phyloP scores from a whole-genome alignment of 2,329 filamentous ascomycete species.

The Aspergillus ochraceus region DNA sequence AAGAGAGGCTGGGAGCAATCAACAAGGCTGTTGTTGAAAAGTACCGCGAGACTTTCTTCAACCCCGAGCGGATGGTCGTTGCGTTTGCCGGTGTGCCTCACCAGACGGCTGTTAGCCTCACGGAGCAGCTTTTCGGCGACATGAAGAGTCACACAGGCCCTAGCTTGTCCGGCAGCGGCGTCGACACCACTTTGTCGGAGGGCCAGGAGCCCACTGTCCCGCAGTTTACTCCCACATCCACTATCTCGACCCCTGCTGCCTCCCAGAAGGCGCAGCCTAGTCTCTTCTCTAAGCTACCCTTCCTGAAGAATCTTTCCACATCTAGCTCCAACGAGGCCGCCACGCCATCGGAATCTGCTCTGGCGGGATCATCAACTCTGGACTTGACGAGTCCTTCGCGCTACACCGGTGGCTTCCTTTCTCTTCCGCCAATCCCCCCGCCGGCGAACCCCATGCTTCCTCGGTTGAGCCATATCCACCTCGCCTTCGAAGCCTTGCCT shows the following conservation, averaged over 20 bases:
- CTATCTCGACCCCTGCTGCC: constrained; percentile 34
- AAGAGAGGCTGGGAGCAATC: constrained; percentile 76
- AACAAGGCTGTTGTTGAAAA: constrained; percentile 69
- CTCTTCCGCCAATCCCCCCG: constrained; percentile 76
- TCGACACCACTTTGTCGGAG: constrained; percentile 53
- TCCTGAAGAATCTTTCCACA: constrained; percentile 77
- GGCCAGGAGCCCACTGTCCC: constrained; percentile 36
- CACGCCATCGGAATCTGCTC: constrained; percentile 51
- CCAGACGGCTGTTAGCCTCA: constrained; percentile 71
- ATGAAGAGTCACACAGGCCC: constrained; percentile 65
- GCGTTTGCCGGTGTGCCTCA: constrained; percentile 93
- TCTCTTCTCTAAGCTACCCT: constrained; percentile 79
- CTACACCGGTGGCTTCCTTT: constrained; percentile 93
- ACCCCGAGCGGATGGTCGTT: constrained; percentile 86
- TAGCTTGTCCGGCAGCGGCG: constrained; percentile 55
- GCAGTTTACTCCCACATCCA: constrained; percentile 43
- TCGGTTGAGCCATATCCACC: constrained; percentile 85
- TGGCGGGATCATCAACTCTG: constrained; percentile 46
- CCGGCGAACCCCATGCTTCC: constrained; percentile 75
- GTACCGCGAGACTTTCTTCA: constrained; percentile 82
- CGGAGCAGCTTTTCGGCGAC: constrained; percentile 86
- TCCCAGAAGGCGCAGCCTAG: constrained; percentile 55
- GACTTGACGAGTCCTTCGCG: constrained; percentile 67
- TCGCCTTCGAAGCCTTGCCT: constrained; percentile 92
- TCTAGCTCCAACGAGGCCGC: constrained; percentile 61